Evolutionary conservation across 176 grass and related monocot species (phyloP).

Genomic region (Triticum aestivum): DNA sequence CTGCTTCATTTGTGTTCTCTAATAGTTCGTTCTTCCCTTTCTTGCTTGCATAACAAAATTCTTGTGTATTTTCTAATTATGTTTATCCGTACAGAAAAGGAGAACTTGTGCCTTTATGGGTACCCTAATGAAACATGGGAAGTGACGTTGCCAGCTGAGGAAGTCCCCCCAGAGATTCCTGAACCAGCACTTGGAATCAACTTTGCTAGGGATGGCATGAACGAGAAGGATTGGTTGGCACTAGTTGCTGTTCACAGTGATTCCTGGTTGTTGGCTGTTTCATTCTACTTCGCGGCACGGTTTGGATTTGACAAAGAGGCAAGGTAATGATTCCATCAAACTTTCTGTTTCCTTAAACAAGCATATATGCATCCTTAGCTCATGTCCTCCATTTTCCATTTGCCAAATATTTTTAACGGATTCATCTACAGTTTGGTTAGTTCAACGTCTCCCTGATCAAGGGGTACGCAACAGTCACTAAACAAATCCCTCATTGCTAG

Average conservation of each 20-base stretch:
- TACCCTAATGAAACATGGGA: slow-evolving; percentile 94
- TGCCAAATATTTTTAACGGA: background rate
- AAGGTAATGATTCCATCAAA: slow-evolving; percentile 58
- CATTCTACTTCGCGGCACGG: slow-evolving; percentile 91
- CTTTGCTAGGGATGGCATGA: slow-evolving; percentile 96
- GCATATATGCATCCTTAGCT: background rate
- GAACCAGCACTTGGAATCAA: slow-evolving; percentile 96
- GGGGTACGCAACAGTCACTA: background rate
- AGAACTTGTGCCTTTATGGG: slow-evolving; percentile 96
- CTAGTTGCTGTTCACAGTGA: slow-evolving; percentile 92
- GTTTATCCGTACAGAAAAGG: slow-evolving; percentile 63
- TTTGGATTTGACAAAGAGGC: slow-evolving; percentile 97
- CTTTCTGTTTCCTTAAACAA: slow-evolving; percentile 11
- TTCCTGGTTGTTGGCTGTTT: slow-evolving; percentile 89
- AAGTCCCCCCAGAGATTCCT: slow-evolving; percentile 94
- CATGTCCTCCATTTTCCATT: slow-evolving; percentile 21
- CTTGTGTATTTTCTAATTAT: slow-evolving; percentile 23
- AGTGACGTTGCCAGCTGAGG: slow-evolving; percentile 91
- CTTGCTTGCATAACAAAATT: background rate
- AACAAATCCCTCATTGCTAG: background rate
- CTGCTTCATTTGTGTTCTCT: slow-evolving; percentile 21
- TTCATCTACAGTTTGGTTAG: slow-evolving; percentile 9
- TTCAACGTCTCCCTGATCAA: background rate
- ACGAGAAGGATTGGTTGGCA: slow-evolving; percentile 90
- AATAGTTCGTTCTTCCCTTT: background rate